Evolutionary conservation across 1,284 basidiomycete species (phyloP).

Genomic region (Hemileia vastatrix): DNA sequence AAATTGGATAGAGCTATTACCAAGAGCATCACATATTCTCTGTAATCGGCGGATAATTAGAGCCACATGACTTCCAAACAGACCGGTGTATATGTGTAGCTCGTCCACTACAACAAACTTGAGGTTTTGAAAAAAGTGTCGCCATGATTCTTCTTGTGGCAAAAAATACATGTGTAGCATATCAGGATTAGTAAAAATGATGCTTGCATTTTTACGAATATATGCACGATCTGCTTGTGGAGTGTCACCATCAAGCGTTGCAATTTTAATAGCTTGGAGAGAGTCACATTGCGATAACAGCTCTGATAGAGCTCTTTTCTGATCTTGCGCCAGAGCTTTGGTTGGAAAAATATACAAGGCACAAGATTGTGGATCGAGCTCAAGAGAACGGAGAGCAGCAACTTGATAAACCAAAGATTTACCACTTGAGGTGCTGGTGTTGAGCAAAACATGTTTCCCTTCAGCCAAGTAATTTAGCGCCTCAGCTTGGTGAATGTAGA

Average conservation of each 20-base stretch:
- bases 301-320: constrained; percentile 59
- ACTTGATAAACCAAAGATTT: constrained; percentile 81
- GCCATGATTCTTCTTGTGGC: constrained; percentile 73
- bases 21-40: constrained; percentile 69
- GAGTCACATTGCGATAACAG: constrained; percentile 57
- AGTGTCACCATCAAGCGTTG: constrained; percentile 83
- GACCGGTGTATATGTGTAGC: constrained; percentile 38
- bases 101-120: constrained; percentile 68
- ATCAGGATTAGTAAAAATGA: constrained; percentile 55
- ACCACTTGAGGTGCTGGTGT: constrained; percentile 80
- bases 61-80: constrained; percentile 57
- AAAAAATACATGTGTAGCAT: constrained; percentile 77
- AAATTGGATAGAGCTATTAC: constrained; percentile 59
- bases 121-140: constrained; percentile 59
- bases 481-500: constrained; percentile 69
- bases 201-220: constrained; percentile 45
- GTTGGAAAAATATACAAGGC: constrained; percentile 84
- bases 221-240: constrained; percentile 52
- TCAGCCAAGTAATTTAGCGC: constrained; percentile 61
- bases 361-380: constrained; percentile 56
- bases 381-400: constrained; percentile 61
- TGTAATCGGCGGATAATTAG: constrained; percentile 65
- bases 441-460: constrained; percentile 69
- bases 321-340: constrained; percentile 87
- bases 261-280: constrained; percentile 57